These are phyloP conservation scores for Diospyros lotus DNA, from an alignment of 148 eudicot genomes.

Conservation along the genomic window DNA sequence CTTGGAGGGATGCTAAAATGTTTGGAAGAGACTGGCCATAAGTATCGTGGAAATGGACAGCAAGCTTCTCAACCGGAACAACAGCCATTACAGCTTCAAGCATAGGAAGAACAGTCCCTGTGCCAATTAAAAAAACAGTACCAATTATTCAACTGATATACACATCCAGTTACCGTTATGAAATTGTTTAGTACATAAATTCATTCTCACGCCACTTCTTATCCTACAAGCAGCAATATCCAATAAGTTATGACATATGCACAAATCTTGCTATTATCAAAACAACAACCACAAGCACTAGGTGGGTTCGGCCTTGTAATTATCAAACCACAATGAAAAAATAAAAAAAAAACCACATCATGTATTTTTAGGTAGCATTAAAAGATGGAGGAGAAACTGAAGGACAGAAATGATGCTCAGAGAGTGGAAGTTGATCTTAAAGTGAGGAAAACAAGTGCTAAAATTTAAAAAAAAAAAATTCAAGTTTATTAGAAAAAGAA, in stretches of 20 bases:
- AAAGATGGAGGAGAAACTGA: neutral
- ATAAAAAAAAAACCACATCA: neutral
- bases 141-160: no score
- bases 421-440: neutral
- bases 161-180: neutral
- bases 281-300: neutral
- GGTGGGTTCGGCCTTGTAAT: no score
- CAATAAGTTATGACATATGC: neutral
- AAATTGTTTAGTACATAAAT: neutral
- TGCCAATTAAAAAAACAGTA: conserved; percentile 8
- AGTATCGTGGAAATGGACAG: conserved; percentile 74
- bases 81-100: conserved; percentile 60
- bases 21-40: conserved; percentile 71
- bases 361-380: neutral
- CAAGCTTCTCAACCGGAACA: conserved; percentile 54
- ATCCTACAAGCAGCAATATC: neutral
- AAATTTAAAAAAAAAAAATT: neutral
- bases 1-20: conserved; percentile 60
- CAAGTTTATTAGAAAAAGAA: neutral
- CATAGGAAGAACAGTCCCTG: conserved; percentile 65
- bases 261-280: neutral
- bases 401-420: neutral
- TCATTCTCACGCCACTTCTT: neutral
- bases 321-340: no score
- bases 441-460: neutral